phyloP scores from a whole-genome alignment of 2,329 filamentous ascomycete species.

The Aspergillus fischeri region DNA sequence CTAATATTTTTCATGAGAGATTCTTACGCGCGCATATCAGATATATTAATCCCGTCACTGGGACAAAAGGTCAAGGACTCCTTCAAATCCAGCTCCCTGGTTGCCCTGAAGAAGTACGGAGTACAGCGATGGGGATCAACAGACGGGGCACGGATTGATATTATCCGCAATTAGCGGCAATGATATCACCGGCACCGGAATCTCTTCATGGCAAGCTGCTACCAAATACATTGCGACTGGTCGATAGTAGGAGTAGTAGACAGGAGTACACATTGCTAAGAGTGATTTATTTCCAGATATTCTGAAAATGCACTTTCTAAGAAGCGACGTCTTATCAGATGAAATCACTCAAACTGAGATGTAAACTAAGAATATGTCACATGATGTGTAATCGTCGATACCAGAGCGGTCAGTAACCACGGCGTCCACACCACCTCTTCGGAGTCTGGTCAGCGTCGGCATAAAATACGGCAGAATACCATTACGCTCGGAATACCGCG shows the following conservation, averaged over 20 bases:
- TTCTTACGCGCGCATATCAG: not conserved
- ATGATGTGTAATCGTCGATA: not conserved
- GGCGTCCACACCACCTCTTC: not conserved
- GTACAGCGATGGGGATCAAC: not conserved
- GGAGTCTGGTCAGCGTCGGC: not conserved
- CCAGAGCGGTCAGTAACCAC: not conserved
- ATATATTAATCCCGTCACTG: not conserved
- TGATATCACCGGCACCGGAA: not conserved
- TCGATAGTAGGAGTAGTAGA: not conserved
- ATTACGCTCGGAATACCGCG: not conserved
- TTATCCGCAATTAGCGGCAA: not conserved
- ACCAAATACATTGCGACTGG: not conserved
- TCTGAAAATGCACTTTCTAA: not conserved
- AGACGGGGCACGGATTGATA: not conserved
- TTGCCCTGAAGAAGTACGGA: not conserved
- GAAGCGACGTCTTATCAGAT: not conserved
- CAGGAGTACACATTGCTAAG: not conserved
- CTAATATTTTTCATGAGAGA: not conserved
- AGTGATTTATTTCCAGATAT: not conserved
- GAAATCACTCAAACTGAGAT: not conserved
- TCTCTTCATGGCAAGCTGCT: not conserved
- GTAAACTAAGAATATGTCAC: not conserved
- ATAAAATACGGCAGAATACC: not conserved
- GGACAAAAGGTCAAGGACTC: not conserved
- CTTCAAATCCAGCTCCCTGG: not conserved